Evolutionary conservation across 2,329 filamentous ascomycete species (phyloP).

Genomic region (Alternaria conjuncta): DNA sequence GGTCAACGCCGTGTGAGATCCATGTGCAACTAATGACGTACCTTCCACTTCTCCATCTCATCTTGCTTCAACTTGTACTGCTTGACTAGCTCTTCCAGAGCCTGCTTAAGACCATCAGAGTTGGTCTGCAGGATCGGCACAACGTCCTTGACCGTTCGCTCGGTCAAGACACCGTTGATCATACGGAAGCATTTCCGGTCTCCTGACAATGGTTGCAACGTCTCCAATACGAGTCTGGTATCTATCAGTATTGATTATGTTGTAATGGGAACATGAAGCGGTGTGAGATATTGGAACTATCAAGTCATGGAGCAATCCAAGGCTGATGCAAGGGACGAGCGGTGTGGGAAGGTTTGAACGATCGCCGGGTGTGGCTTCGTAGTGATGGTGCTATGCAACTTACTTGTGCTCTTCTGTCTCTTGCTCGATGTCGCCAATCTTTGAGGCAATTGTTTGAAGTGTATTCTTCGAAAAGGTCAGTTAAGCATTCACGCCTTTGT

Average conservation of each 20-base stretch:
- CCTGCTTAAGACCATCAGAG: conserved; percentile 90
- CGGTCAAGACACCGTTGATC: conserved; percentile 95
- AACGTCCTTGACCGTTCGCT: conserved; percentile 92
- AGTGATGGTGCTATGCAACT: conserved; percentile 41
- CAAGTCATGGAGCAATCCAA: conserved; percentile 9
- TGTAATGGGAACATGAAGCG: conserved; percentile 13
- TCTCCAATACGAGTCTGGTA: conserved; percentile 87
- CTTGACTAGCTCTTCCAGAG: conserved; percentile 92
- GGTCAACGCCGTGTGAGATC: neutral
- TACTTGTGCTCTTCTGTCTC: conserved; percentile 99
- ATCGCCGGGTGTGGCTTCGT: neutral
- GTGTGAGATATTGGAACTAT: conserved; percentile 18
- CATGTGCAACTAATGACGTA: conserved; percentile 53
- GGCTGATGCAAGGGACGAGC: conserved; percentile 22
- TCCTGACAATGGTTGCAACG: conserved; percentile 77
- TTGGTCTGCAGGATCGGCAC: conserved; percentile 91
- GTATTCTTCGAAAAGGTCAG: conserved; percentile 52
- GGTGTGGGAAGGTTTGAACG: conserved; percentile 20
- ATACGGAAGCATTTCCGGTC: conserved; percentile 98
- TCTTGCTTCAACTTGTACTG: conserved; percentile 95
- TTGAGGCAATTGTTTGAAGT: conserved; percentile 90
- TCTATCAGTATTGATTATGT: conserved; percentile 21
- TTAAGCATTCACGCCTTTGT: neutral
- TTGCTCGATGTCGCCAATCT: conserved; percentile 97
- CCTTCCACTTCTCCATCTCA: conserved; percentile 99